These are phyloP conservation scores for Clitopilus passeckerianus DNA, from an alignment of 768 basidiomycete species.

Conservation along the genomic window DNA sequence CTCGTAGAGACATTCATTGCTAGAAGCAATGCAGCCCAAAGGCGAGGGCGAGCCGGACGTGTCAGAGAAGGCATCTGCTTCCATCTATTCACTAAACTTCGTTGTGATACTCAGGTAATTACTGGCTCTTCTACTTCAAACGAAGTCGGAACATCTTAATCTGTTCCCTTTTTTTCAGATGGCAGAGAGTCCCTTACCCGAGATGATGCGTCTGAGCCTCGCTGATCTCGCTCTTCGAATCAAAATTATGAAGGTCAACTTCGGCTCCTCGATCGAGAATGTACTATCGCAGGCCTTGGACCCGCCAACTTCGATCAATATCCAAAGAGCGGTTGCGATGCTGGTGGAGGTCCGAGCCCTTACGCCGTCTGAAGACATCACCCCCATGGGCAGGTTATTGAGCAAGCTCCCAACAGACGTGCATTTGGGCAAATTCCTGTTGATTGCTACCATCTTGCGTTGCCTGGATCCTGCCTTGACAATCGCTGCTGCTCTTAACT, in stretches of 20 bases:
- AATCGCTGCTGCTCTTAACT: slow-evolving; percentile 87
- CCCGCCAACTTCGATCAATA: slow-evolving; percentile 80
- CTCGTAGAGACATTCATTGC: slow-evolving; percentile 90
- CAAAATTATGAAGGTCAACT: slow-evolving; percentile 88
- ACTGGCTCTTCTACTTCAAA: neutral
- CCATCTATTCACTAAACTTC: slow-evolving; percentile 87
- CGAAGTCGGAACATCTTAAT: neutral
- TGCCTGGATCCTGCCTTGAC: slow-evolving; percentile 97
- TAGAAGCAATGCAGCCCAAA: slow-evolving; percentile 85
- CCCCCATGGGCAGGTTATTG: slow-evolving; percentile 85
- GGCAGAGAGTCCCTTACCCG: slow-evolving; percentile 86
- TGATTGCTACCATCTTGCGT: slow-evolving; percentile 77
- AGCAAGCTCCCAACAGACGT: slow-evolving; percentile 95
- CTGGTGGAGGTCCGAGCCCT: slow-evolving; percentile 93
- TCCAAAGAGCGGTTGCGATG: slow-evolving; percentile 84
- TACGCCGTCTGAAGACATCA: slow-evolving; percentile 84
- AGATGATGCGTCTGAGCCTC: slow-evolving; percentile 91
- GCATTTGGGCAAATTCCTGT: slow-evolving; percentile 89
- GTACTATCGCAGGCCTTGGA: slow-evolving; percentile 85
- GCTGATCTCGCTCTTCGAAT: slow-evolving; percentile 89
- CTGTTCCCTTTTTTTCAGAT: slow-evolving; percentile 41
- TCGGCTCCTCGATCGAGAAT: slow-evolving; percentile 85
- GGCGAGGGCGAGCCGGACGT: slow-evolving; percentile 88
- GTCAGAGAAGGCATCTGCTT: slow-evolving; percentile 88
- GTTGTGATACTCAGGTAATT: slow-evolving; percentile 76